Conservation (phyloP, 1,139 yeast genomes). For the Candida dubliniensis region DNA sequence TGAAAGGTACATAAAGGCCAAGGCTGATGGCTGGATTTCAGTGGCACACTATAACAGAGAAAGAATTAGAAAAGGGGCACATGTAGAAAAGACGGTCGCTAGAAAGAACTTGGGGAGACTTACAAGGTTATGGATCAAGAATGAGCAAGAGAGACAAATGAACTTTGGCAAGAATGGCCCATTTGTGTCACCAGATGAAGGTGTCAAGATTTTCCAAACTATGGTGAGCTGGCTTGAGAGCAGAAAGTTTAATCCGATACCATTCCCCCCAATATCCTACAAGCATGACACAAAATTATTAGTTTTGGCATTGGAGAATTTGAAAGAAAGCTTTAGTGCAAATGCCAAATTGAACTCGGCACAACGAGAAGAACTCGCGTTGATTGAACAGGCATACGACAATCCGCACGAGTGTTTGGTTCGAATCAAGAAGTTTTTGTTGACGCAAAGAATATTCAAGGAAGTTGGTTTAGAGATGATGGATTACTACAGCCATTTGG, state of each 20-base stretch:
- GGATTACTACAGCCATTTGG: conserved; percentile 82
- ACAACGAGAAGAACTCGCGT: conserved; percentile 88
- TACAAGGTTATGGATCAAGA: conserved; percentile 88
- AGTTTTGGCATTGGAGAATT: conserved; percentile 82
- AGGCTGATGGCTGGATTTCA: conserved; percentile 96
- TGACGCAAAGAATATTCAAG: conserved; percentile 90
- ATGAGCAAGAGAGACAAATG: conserved; percentile 87
- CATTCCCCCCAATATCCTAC: conserved; percentile 90
- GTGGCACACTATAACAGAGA: conserved; percentile 93
- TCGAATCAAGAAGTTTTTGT: conserved; percentile 74
- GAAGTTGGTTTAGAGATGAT: conserved; percentile 88
- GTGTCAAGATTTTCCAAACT: conserved; percentile 79
- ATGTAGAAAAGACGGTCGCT: conserved; percentile 92
- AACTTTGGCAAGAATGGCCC: conserved; percentile 87
- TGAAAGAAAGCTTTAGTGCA: conserved; percentile 82
- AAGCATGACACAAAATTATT: conserved; percentile 91
- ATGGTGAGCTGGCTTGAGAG: conserved; percentile 94
- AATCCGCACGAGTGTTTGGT: conserved; percentile 92
- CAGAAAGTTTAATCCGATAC: conserved; percentile 80
- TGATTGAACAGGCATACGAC: conserved; percentile 95
- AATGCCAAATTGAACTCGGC: conserved; percentile 80
- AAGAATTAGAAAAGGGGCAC: conserved; percentile 80
- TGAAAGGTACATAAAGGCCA: conserved; percentile 85
- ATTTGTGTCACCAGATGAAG: conserved; percentile 80
- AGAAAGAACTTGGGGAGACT: conserved; percentile 89